Conservation (phyloP, 805 yeast genomes). For the Candida fluviatilis region DNA sequence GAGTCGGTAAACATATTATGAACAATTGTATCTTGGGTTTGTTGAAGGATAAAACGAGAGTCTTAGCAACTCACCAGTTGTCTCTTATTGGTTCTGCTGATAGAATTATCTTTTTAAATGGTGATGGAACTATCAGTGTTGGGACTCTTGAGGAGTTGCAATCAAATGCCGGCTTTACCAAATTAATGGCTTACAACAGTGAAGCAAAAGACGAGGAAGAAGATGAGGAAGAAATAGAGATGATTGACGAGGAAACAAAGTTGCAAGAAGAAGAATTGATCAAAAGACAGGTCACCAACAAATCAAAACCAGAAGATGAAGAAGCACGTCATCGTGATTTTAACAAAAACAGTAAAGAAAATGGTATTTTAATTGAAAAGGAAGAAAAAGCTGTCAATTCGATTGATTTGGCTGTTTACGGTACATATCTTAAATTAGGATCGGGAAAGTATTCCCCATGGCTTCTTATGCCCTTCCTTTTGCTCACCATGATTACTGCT, state of each 20-base stretch:
- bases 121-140: conserved; percentile 26
- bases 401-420: conserved; percentile 46
- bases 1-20: conserved; percentile 35
- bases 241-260: conserved; percentile 12
- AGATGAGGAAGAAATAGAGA: conserved; percentile 10
- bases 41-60: conserved; percentile 25
- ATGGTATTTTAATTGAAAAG: conserved; percentile 30
- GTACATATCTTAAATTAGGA: conserved; percentile 49
- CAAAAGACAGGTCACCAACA: conserved; percentile 11
- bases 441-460: conserved; percentile 42
- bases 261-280: conserved; percentile 15
- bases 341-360: conserved; percentile 19
- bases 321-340: conserved; percentile 31
- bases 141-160: conserved; percentile 26
- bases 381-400: conserved; percentile 61
- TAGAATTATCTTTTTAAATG: conserved; percentile 26
- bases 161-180: conserved; percentile 22
- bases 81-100: conserved; percentile 31
- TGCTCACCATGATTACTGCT: conserved; percentile 24
- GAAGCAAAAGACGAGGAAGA: conserved; percentile 15
- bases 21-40: conserved; percentile 25
- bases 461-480: conserved; percentile 18
- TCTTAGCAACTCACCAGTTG: conserved; percentile 36
- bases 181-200: conserved; percentile 23
- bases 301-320: conserved; percentile 20